phyloP scores from a whole-genome alignment of 306 rosid genomes.

The Sesbania bispinosa region DNA sequence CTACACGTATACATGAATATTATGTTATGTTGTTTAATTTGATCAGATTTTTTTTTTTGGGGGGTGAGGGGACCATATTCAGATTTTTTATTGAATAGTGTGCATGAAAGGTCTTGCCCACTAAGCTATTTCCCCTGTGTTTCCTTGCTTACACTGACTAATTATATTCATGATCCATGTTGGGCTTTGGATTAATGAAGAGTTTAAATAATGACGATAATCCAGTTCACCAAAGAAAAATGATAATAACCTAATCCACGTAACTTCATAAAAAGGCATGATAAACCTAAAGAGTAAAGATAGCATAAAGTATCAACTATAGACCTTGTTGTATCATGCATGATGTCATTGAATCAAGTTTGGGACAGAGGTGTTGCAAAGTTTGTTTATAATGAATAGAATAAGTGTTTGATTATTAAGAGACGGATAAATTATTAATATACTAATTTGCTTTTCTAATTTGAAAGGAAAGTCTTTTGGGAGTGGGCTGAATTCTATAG shows the following conservation, averaged over 20 bases:
- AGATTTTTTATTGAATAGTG: not conserved
- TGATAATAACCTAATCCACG: too few relatives aligned
- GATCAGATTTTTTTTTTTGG: too few relatives aligned
- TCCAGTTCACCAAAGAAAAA: slow-evolving; percentile 11
- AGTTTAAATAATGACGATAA: not conserved
- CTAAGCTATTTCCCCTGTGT: not conserved
- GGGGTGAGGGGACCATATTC: slow-evolving; percentile 16
- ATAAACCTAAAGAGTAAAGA: not conserved
- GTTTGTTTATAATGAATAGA: not conserved
- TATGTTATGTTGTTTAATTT: not conserved
- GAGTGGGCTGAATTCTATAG: not conserved
- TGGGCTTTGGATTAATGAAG: slow-evolving; percentile 3
- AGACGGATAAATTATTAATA: not conserved
- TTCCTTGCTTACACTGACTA: not conserved
- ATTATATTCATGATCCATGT: not conserved
- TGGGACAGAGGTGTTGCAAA: not conserved
- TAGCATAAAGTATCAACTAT: not conserved
- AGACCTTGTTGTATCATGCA: not conserved
- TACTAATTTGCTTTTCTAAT: not conserved
- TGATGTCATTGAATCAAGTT: not conserved
- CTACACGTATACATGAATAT: not conserved
- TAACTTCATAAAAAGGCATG: not conserved
- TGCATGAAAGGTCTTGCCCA: slow-evolving; percentile 9
- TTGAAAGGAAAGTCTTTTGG: not conserved
- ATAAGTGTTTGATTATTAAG: not conserved